Evolutionary conservation across 148 eudicot species (phyloP).

Genomic region (Drosera capensis): DNA sequence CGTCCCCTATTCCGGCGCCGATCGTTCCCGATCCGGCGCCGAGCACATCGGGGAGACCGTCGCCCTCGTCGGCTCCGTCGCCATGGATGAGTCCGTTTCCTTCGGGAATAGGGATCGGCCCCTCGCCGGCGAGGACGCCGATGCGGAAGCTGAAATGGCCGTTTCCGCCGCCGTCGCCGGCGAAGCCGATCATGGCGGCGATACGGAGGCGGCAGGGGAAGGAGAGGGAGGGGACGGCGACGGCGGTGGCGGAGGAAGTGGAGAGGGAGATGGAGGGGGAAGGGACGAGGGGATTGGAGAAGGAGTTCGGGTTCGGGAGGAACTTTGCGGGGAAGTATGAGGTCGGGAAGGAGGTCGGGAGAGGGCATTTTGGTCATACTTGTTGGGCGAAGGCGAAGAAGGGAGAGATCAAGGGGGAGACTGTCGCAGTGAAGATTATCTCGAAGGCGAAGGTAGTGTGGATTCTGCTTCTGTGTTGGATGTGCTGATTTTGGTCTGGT

Average conservation of each 20-base stretch:
- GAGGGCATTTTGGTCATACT: constrained; percentile 99
- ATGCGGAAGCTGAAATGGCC: constrained; percentile 60
- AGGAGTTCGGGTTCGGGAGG: constrained; percentile 66
- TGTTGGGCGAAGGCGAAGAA: constrained; percentile 81
- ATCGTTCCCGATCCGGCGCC: constrained; percentile 7
- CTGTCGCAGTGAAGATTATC: constrained; percentile 85
- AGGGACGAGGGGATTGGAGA: constrained; percentile 35
- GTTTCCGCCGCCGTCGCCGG: constrained; percentile 96
- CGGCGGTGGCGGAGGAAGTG: constrained; percentile 16
- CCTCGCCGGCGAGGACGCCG: constrained; percentile 71
- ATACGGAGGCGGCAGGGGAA: constrained; percentile 32
- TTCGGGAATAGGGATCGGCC: constrained; percentile 69
- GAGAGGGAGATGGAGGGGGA: constrained; percentile 6
- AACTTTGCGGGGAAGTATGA: constrained; percentile 66
- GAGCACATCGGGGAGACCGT: constrained; percentile 10
- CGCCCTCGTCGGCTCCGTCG: constrained; percentile 6
- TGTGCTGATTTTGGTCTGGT: background rate
- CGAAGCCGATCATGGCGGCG: constrained; percentile 94
- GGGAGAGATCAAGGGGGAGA: constrained; percentile 59
- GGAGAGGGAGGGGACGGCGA: constrained; percentile 13
- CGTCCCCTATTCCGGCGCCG: background rate
- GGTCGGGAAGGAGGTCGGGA: constrained; percentile 81
- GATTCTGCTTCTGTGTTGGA: constrained; percentile 18
- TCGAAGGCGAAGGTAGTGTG: constrained; percentile 88
- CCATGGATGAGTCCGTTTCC: constrained; percentile 14